phyloP scores from a whole-genome alignment of 768 basidiomycete genomes.

The Naganishia onofrii region DNA sequence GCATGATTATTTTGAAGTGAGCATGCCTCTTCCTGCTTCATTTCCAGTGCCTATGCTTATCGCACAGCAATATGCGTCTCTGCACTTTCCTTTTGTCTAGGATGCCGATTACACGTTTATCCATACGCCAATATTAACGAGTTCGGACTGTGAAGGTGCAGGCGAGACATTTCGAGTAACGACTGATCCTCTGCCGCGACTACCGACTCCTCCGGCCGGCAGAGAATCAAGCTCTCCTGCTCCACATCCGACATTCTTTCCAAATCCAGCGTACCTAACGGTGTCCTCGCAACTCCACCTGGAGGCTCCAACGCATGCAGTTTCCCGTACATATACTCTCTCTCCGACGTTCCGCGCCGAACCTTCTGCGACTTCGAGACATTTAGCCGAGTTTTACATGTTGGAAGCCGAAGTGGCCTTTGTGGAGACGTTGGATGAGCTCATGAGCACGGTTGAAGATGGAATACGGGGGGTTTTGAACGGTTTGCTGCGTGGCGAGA shows the following conservation, averaged over 20 bases:
- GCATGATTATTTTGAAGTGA: slow-evolving; percentile 69
- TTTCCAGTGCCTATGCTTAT: background rate
- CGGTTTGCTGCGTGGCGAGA: slow-evolving; percentile 28
- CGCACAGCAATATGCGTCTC: background rate
- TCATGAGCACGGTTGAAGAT: slow-evolving; percentile 63
- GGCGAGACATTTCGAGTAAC: slow-evolving; percentile 75
- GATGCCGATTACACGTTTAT: slow-evolving; percentile 71
- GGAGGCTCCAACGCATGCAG: slow-evolving; percentile 73
- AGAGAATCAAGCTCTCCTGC: slow-evolving; percentile 10
- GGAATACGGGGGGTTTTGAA: slow-evolving; percentile 56
- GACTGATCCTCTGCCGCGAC: slow-evolving; percentile 14
- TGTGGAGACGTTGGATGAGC: slow-evolving; percentile 55
- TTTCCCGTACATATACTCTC: slow-evolving; percentile 84
- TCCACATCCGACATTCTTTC: slow-evolving; percentile 37
- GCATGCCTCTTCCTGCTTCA: slow-evolving; percentile 33
- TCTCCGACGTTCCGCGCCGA: slow-evolving; percentile 95
- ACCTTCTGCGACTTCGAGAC: slow-evolving; percentile 78
- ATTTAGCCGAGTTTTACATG: slow-evolving; percentile 99
- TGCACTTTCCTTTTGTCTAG: slow-evolving; percentile 54
- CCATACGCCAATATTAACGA: slow-evolving; percentile 83
- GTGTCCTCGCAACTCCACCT: slow-evolving; percentile 96
- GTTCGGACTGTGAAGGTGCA: slow-evolving; percentile 91
- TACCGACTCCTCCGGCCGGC: slow-evolving; percentile 14
- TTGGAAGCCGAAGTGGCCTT: slow-evolving; percentile 90
- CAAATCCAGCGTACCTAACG: slow-evolving; percentile 66